Evolutionary conservation across 345 rosid genomes (phyloP), one percentile per base, ranked within the genome.

Genomic region (Arabis alpina): DNA sequence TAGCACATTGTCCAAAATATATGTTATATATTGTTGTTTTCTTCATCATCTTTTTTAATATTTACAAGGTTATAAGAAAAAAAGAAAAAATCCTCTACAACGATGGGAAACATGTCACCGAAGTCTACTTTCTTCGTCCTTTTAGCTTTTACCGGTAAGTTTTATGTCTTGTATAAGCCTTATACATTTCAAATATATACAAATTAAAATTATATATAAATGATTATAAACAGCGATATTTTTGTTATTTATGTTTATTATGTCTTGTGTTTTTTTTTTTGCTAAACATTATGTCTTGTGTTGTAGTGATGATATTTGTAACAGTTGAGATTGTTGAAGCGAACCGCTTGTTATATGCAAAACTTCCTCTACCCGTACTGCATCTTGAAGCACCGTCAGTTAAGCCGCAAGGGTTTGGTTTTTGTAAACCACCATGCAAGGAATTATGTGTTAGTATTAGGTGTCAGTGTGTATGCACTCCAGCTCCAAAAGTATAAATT

Each of bases 371-470:
- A 7, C 10, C 32, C 30, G 3, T 28, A 28, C 4, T 28, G 30
- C 30, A 54, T 45, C 39, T 37, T 54, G 19, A 13, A 42, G 10
- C 23, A 30, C 1, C 12, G 15, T 0, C n/a, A 8, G 12, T 10
- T 32, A 5, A 52, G 1, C n/a, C 10, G 61, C 1, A 5, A 1
- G 43, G 43, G 2, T 5, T 52, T 15, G 61, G 12, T 4, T 63
- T 63, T 63, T 71, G 76, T 62, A 24, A 8, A 9, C 62, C 45
- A 62, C 5, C 14, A 23, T 71, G 69, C 69, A 43, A 54, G 43
- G 49, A 37, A 25, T 48, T 68, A 37, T 69, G 65, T 69, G 57
- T 57, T 69, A 65, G 0, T 24, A 6, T 34, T 2, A 4, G 3
- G 14, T 68, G 64, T 40, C 3, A 68, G 6, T 68, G 69, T 4